Conservation (phyloP, 768 basidiomycete genomes). For the Cantharellus anzutake region DNA sequence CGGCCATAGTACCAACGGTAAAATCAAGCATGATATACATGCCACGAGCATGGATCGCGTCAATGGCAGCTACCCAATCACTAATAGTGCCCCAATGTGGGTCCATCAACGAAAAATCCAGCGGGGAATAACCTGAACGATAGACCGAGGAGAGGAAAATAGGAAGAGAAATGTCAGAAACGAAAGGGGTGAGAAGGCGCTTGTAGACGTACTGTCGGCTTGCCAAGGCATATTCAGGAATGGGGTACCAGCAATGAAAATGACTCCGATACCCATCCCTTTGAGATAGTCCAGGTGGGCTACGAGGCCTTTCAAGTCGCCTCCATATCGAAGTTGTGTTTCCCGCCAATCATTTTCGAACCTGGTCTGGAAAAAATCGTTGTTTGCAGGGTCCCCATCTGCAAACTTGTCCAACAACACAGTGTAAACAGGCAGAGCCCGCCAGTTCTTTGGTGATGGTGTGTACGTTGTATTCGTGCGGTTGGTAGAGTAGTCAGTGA, state of each 20-base stretch:
- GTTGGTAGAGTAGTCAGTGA: slow-evolving; percentile 42
- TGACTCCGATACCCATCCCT: slow-evolving; percentile 67
- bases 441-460: slow-evolving; percentile 72
- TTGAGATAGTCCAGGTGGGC: slow-evolving; percentile 69
- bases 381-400: slow-evolving; percentile 81
- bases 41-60: slow-evolving; percentile 53
- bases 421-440: slow-evolving; percentile 59
- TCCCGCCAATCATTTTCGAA: slow-evolving; percentile 77
- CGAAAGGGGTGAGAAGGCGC: slow-evolving; percentile 13
- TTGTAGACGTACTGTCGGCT: slow-evolving; percentile 48
- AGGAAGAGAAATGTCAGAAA: slow-evolving; percentile 8
- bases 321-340: slow-evolving; percentile 76
- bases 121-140: slow-evolving; percentile 64
- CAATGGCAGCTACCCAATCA: slow-evolving; percentile 62
- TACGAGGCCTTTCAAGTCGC: slow-evolving; percentile 65
- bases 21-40: slow-evolving; percentile 94
- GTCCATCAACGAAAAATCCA: slow-evolving; percentile 79
- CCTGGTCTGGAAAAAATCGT: slow-evolving; percentile 66
- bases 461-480: slow-evolving; percentile 51
- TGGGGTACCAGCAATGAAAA: slow-evolving; percentile 85
- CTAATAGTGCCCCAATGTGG: slow-evolving; percentile 78
- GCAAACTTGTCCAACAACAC: slow-evolving; percentile 85
- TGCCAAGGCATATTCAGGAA: slow-evolving; percentile 97
- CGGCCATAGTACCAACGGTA: slow-evolving; percentile 82
- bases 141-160: not conserved